Evolutionary conservation across 495 filamentous ascomycete genomes (phyloP).

Genomic region (Evansstolkia leycettana): DNA sequence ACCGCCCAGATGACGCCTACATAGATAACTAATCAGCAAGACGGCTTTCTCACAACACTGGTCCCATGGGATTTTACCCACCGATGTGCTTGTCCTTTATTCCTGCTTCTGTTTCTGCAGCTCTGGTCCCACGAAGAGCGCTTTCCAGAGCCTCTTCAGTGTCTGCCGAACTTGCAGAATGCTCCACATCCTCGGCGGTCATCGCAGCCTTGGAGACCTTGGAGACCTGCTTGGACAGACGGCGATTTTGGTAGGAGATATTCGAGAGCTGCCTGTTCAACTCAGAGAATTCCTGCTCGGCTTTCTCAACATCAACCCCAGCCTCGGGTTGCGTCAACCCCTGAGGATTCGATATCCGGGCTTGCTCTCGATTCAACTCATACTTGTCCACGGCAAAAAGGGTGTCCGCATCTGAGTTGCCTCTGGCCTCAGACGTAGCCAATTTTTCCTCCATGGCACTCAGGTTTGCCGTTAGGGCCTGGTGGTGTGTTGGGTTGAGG

Average conservation of each 20-base stretch:
- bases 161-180: conserved; percentile 29
- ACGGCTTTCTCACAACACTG: too few relatives aligned
- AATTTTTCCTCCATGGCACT: conserved; percentile 10
- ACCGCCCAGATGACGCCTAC: conserved; percentile 65
- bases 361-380: conserved; percentile 19
- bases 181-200: conserved; percentile 34
- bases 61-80: conserved; percentile 10
- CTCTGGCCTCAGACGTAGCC: conserved; percentile 5
- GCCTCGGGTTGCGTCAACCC: conserved; percentile 29
- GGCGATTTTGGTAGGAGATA: conserved; percentile 43
- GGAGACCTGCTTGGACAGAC: conserved; percentile 28
- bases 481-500: too few relatives aligned
- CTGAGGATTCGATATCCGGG: conserved; percentile 23
- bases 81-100: conserved; percentile 69
- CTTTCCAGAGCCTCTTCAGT: conserved; percentile 48
- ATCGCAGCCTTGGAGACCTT: conserved; percentile 25
- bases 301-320: conserved; percentile 58
- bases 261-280: conserved; percentile 60
- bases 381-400: conserved; percentile 11
- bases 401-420: conserved; percentile 16
- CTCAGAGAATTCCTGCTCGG: conserved; percentile 66
- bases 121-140: conserved; percentile 53
- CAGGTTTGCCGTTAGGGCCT: too few relatives aligned
- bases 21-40: conserved; percentile 2
- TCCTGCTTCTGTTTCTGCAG: conserved; percentile 59